These are phyloP conservation scores for Calonectria hongkongensis DNA, from an alignment of 2,329 filamentous ascomycete genomes.

Conservation along the genomic window DNA sequence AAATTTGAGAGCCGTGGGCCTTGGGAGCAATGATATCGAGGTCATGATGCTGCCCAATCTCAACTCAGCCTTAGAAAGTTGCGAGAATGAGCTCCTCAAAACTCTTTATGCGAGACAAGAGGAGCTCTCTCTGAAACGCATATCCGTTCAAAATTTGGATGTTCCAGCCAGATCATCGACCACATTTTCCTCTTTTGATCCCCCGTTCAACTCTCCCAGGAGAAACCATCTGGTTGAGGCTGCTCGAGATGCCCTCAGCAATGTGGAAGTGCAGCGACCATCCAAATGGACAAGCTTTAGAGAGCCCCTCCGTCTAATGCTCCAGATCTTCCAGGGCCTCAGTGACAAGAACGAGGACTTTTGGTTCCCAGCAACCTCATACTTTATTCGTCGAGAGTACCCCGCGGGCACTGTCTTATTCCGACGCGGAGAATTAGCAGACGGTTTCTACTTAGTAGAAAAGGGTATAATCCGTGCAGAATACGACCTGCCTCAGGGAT, in stretches of 20 bases:
- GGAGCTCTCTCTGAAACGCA: conserved; percentile 68
- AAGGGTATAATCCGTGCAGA: conserved; percentile 91
- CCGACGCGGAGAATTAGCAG: conserved; percentile 82
- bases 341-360: conserved; percentile 94
- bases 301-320: conserved; percentile 91
- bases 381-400: conserved; percentile 83
- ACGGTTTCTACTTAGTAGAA: conserved; percentile 93
- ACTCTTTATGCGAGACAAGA: conserved; percentile 84
- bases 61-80: conserved; percentile 94
- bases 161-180: conserved; percentile 64
- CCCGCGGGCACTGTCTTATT: conserved; percentile 84
- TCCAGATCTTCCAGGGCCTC: conserved; percentile 95
- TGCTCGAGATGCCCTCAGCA: conserved; percentile 83
- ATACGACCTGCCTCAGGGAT: conserved; percentile 92
- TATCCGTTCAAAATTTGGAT: conserved; percentile 67
- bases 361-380: conserved; percentile 88
- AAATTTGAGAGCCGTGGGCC: conserved; percentile 87
- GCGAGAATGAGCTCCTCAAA: conserved; percentile 94
- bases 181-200: conserved; percentile 59
- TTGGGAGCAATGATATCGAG: conserved; percentile 82
- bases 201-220: conserved; percentile 85
- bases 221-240: conserved; percentile 85
- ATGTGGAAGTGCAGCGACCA: conserved; percentile 75
- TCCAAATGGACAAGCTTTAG: conserved; percentile 90
- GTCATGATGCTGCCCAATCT: conserved; percentile 91